Evolutionary conservation across 2,329 filamentous ascomycete species (phyloP).

Genomic region (Ceratocystis lukuohia): DNA sequence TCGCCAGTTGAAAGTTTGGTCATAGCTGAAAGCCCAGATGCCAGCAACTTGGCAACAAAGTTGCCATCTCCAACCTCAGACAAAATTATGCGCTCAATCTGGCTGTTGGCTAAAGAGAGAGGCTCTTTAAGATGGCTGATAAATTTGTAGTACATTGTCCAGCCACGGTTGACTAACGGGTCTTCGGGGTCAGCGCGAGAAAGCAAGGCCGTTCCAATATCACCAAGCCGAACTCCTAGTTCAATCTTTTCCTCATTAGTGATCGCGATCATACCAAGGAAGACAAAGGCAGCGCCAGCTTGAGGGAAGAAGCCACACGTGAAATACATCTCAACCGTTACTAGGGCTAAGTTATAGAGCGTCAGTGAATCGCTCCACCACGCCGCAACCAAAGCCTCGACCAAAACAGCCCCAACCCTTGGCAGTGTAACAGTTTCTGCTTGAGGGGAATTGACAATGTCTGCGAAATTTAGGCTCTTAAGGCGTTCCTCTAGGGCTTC

Average conservation of each 20-base stretch:
- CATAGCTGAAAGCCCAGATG: slow-evolving; percentile 52
- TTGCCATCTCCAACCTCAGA: slow-evolving; percentile 55
- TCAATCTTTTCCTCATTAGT: slow-evolving; percentile 58
- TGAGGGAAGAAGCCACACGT: slow-evolving; percentile 53
- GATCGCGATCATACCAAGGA: slow-evolving; percentile 53
- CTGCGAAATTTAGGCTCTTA: slow-evolving; percentile 39
- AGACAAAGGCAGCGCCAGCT: slow-evolving; percentile 53
- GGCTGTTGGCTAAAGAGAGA: slow-evolving; percentile 42
- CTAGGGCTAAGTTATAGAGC: slow-evolving; percentile 58
- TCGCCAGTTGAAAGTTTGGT: slow-evolving; percentile 58
- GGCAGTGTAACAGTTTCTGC: slow-evolving; percentile 40
- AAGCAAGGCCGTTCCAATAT: slow-evolving; percentile 49
- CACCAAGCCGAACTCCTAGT: slow-evolving; percentile 52
- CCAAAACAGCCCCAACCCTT: slow-evolving; percentile 55
- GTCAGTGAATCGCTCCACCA: slow-evolving; percentile 60
- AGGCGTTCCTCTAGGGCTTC: slow-evolving; percentile 47
- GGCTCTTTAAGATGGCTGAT: slow-evolving; percentile 56
- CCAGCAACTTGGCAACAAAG: slow-evolving; percentile 56
- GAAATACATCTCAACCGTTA: slow-evolving; percentile 54
- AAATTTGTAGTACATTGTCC: slow-evolving; percentile 56
- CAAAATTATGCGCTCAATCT: slow-evolving; percentile 54
- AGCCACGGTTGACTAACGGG: slow-evolving; percentile 43
- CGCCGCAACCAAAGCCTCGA: slow-evolving; percentile 55
- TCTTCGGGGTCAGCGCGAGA: slow-evolving; percentile 52
- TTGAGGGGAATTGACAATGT: slow-evolving; percentile 27